Base-by-base conservation (phyloP, 208 protist species). In the Angomonas ambiguus region DNA sequence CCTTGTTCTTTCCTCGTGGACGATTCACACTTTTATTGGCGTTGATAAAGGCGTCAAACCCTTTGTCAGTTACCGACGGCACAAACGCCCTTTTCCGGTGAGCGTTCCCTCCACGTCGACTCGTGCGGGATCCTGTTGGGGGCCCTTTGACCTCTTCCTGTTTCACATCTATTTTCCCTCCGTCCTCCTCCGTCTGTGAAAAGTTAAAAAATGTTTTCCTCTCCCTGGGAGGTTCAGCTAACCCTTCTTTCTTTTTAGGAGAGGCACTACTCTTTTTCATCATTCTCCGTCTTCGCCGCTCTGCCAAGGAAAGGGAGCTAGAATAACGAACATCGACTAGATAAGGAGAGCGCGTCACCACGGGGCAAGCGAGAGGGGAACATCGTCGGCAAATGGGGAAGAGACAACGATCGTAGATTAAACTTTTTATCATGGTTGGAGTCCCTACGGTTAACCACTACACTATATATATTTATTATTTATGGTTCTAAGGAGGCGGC, bases 191-290 rank as follows among this genome's bases (percentile, higher is more conserved):
- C 38, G 18, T 18, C 13, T 48, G 13, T 48, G 38, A 18, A 56
- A 56, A 56, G 49, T 16, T 56, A 24, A 56, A 56, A 24, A 56
- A 56, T 11, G 49, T 56, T 56, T 56, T 56, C 49, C 27, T 56
- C 13, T 48, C 13, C 38, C 13, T 48, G 13, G 11, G 38, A 20
- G 38, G 38, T 48, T 11, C 38, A 18, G 38, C 38, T 18, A 18
- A 11, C 38, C 11, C 38, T 11, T 11, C 13, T 20, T 48, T 11
- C 38, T 27, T 24, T 16, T 27, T 27, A 24, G 49, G 10, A 16
- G 10, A 11, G 6, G 49, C 49, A 11, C n/a, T 16, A 11, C n/a
- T 6, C n/a, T 56, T 16, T 24, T 56, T 56, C 49, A 56, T 11
- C 49, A 30, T 56, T 24, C 27, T 56, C n/a, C 49, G n/a, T 56